These are phyloP conservation scores for Globisporangium ultimum DNA, from an alignment of 352 stramenopile genomes.

Conservation along the genomic window DNA sequence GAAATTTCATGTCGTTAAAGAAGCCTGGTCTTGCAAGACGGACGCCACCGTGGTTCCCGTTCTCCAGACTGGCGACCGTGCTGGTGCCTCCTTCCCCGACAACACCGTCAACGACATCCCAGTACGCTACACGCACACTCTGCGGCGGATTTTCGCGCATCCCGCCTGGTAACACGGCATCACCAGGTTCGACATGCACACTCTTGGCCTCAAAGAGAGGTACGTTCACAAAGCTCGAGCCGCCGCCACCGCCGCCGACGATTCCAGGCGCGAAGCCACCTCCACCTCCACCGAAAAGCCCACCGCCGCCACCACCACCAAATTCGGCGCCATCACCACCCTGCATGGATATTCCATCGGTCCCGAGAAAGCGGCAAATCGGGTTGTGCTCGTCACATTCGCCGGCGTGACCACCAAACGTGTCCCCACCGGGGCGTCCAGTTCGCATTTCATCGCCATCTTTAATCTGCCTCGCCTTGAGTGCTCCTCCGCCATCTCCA, in stretches of 20 bases:
- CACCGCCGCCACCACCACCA: slow-evolving; percentile 59
- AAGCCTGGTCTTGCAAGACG: slow-evolving; percentile 58
- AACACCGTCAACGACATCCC: slow-evolving; percentile 53
- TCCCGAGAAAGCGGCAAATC: slow-evolving; percentile 60
- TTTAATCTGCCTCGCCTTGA: slow-evolving; percentile 18
- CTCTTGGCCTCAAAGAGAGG: slow-evolving; percentile 37
- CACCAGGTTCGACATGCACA: slow-evolving; percentile 36
- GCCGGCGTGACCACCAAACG: slow-evolving; percentile 39
- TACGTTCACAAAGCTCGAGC: slow-evolving; percentile 59
- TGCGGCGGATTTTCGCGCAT: slow-evolving; percentile 52
- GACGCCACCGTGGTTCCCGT: slow-evolving; percentile 63
- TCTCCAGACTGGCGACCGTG: slow-evolving; percentile 15
- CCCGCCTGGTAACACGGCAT: slow-evolving; percentile 37
- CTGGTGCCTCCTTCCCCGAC: slow-evolving; percentile 56
- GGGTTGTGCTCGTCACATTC: slow-evolving; percentile 56
- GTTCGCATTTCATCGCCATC: slow-evolving; percentile 51
- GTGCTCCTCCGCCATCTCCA: slow-evolving; percentile 38
- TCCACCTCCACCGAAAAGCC: slow-evolving; percentile 60
- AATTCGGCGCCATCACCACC: slow-evolving; percentile 72
- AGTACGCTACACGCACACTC: slow-evolving; percentile 43
- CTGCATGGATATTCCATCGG: slow-evolving; percentile 42
- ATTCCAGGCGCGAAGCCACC: slow-evolving; percentile 72
- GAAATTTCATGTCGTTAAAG: slow-evolving; percentile 76
- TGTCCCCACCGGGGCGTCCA: slow-evolving; percentile 37
- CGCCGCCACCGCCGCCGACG: slow-evolving; percentile 58